These are phyloP conservation scores for Iris macrosiphon DNA, from an alignment of 106 monocot genomes.

Conservation along the genomic window DNA sequence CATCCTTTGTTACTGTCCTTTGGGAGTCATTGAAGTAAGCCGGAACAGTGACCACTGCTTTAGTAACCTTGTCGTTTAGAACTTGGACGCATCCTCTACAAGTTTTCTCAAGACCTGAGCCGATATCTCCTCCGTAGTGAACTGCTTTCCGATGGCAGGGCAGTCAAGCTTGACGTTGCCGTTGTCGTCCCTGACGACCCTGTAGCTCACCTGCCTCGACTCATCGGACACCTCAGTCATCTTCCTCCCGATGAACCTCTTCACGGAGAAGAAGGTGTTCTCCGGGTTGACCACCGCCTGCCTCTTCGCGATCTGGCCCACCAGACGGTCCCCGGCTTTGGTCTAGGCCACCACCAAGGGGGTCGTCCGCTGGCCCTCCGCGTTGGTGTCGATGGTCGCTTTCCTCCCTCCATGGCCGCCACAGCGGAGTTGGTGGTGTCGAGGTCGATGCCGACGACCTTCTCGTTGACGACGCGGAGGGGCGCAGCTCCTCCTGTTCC, in stretches of 20 bases:
- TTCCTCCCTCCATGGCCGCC: constrained; percentile 81
- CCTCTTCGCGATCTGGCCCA: constrained; percentile 78
- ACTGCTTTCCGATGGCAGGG: constrained; percentile 70
- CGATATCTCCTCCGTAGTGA: constrained; percentile 74
- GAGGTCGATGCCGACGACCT: constrained; percentile 76
- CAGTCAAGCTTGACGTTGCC: constrained; percentile 78
- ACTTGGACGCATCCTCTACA: constrained; percentile 46
- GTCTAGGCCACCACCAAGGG: constrained; percentile 74
- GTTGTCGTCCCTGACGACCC: constrained; percentile 55
- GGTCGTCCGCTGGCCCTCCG: constrained; percentile 75
- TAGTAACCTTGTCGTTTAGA: constrained; percentile 55
- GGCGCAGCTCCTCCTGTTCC: background rate
- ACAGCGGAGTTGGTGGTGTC: constrained; percentile 79
- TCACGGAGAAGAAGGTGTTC: constrained; percentile 74
- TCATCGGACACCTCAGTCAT: constrained; percentile 64
- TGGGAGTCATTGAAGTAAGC: constrained; percentile 69
- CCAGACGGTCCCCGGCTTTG: constrained; percentile 62
- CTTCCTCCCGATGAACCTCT: constrained; percentile 79
- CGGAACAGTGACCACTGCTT: constrained; percentile 62
- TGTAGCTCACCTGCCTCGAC: constrained; percentile 67
- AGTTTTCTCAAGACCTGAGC: constrained; percentile 61
- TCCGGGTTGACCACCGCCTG: constrained; percentile 81
- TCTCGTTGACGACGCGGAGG: constrained; percentile 48
- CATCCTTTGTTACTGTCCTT: constrained; percentile 63
- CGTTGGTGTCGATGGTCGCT: constrained; percentile 73